These are phyloP conservation scores for Sonneratia alba DNA, from an alignment of 345 rosid species.

Conservation along the genomic window DNA sequence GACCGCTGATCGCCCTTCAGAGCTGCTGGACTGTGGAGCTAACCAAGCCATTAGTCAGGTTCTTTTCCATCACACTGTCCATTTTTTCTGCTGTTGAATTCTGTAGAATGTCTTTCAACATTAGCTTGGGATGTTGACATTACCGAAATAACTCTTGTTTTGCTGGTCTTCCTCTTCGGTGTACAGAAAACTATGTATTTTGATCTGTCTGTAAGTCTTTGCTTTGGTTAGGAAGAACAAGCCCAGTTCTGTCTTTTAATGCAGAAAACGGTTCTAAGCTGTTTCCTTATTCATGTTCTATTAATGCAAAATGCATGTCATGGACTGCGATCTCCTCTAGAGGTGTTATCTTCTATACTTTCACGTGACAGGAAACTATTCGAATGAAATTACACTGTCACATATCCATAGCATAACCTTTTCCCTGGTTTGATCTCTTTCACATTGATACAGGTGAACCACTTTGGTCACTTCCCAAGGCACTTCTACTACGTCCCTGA, in stretches of 20 bases:
- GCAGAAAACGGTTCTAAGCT: neutral
- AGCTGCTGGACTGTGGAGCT: constrained; percentile 86
- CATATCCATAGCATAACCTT: neutral
- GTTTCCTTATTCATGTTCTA: neutral
- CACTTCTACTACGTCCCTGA: constrained; percentile 83
- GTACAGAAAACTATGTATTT: neutral
- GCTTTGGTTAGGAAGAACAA: too few species aligned
- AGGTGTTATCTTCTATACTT: neutral
- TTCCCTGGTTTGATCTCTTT: neutral
- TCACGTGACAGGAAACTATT: neutral
- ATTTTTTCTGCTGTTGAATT: neutral
- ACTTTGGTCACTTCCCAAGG: constrained; percentile 85
- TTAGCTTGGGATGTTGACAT: neutral
- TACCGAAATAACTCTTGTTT: neutral
- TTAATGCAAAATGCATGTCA: neutral
- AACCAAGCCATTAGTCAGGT: constrained; percentile 96
- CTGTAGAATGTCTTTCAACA: neutral
- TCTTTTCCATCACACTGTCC: neutral
- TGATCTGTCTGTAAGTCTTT: neutral
- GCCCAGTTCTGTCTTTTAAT: neutral
- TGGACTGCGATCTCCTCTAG: neutral
- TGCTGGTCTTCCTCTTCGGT: neutral
- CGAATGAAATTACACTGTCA: neutral
- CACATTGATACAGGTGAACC: constrained; percentile 42
- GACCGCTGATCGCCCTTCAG: constrained; percentile 97